Percentiles rank a stretch among this genome's conserved stretches.
phyloP scores from a whole-genome alignment of 2,329 filamentous ascomycete genomes.

The Rhynchosporium secalis region DNA sequence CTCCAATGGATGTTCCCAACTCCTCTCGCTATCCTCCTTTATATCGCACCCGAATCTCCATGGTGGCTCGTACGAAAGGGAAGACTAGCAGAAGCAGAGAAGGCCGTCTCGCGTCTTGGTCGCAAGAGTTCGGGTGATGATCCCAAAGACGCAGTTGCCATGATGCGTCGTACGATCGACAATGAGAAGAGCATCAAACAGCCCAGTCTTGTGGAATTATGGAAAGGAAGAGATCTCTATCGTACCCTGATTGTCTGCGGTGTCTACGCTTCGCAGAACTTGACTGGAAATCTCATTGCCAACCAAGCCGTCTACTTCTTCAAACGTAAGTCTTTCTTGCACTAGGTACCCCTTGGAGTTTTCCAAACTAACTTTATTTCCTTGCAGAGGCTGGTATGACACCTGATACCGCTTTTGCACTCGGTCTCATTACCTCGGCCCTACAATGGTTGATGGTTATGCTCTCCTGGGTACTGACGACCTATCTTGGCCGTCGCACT shows the following conservation, averaged over 20 bases:
- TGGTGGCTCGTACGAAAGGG: constrained; percentile 53
- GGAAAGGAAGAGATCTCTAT: constrained; percentile 54
- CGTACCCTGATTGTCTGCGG: constrained; percentile 57
- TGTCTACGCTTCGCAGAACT: constrained; percentile 59
- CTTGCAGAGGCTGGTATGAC: constrained; percentile 58
- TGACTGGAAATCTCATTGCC: constrained; percentile 62
- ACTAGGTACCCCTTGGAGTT: no score
- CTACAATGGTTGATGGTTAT: constrained; percentile 64
- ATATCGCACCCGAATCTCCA: constrained; percentile 46
- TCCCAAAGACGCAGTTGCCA: constrained; percentile 49
- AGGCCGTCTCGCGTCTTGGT: constrained; percentile 52
- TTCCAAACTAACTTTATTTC: constrained; percentile 36
- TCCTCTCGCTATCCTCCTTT: constrained; percentile 51
- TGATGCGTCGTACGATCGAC: constrained; percentile 59
- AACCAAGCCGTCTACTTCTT: constrained; percentile 45
- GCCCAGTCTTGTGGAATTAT: constrained; percentile 52
- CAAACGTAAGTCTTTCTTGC: constrained; percentile 30
- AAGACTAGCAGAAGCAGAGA: constrained; percentile 42
- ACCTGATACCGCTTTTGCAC: constrained; percentile 55
- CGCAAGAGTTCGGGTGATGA: constrained; percentile 41
- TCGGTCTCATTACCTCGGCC: constrained; percentile 64
- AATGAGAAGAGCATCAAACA: constrained; percentile 50
- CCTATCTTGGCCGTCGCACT: constrained; percentile 61
- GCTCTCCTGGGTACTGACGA: constrained; percentile 66
- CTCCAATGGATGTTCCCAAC: constrained; percentile 56